Evolutionary conservation across 139 green algal species (phyloP).

Genomic region (Chlamydomonas eustigma): DNA sequence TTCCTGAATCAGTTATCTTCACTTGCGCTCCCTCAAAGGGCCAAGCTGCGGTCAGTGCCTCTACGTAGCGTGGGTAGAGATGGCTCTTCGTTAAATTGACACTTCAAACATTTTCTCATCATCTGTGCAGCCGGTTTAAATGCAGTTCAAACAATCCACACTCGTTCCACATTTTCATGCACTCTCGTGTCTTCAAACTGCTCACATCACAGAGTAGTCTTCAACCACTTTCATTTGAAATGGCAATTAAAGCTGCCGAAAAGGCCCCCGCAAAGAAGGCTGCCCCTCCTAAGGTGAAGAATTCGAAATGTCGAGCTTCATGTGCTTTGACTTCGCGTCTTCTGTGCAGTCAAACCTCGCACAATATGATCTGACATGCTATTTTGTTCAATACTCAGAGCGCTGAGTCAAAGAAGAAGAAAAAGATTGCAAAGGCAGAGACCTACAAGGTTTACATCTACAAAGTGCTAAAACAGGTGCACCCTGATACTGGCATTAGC

Average conservation of each 20-base stretch:
- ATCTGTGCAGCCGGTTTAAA: no score
- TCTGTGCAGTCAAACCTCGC: background rate
- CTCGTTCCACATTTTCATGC: no score
- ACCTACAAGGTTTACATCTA: slow-evolving; percentile 99
- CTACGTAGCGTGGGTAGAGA: no score
- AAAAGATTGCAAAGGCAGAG: slow-evolving; percentile 38
- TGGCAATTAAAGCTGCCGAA: slow-evolving; percentile 9
- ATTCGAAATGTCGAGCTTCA: background rate
- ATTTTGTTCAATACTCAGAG: background rate
- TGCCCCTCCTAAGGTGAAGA: slow-evolving; percentile 8
- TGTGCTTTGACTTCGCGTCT: background rate
- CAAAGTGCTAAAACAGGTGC: slow-evolving; percentile 91
- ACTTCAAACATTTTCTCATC: no score
- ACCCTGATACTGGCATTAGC: slow-evolving; percentile 94
- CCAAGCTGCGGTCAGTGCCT: no score
- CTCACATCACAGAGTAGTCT: no score
- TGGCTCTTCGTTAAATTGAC: no score
- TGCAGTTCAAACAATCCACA: no score
- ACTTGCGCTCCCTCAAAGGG: no score
- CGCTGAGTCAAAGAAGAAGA: background rate
- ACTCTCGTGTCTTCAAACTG: no score
- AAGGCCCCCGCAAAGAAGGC: slow-evolving; percentile 26
- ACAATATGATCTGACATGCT: background rate
- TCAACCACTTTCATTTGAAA: no score
- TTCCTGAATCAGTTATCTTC: no score